Evolutionary conservation across 805 yeast genomes (phyloP).

Genomic region (Candida lessepsii): DNA sequence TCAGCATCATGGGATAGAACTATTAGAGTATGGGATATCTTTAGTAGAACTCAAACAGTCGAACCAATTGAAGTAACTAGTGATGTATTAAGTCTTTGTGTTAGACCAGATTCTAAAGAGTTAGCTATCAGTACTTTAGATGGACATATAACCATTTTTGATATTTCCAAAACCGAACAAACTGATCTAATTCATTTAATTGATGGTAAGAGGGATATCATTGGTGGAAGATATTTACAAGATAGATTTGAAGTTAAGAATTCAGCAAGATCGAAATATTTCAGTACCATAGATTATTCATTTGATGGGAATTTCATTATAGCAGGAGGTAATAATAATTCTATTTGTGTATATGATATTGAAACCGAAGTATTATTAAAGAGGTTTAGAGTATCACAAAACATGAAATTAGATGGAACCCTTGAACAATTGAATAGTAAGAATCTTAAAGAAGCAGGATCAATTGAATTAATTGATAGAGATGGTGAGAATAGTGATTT

Average conservation of each 20-base stretch:
- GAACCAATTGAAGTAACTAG: slow-evolving; percentile 86
- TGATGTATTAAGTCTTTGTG: slow-evolving; percentile 77
- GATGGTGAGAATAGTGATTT: slow-evolving; percentile 84
- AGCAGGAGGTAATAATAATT: slow-evolving; percentile 92
- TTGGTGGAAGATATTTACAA: slow-evolving; percentile 76
- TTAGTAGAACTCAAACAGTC: slow-evolving; percentile 79
- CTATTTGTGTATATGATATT: slow-evolving; percentile 87
- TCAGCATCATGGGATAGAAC: slow-evolving; percentile 97
- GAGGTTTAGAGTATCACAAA: slow-evolving; percentile 80
- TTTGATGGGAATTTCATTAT: slow-evolving; percentile 85
- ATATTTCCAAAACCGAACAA: slow-evolving; percentile 76
- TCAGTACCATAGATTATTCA: slow-evolving; percentile 78
- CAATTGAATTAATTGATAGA: slow-evolving; percentile 67
- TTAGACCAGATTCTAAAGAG: slow-evolving; percentile 92
- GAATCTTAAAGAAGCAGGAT: slow-evolving; percentile 83
- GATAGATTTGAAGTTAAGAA: slow-evolving; percentile 82
- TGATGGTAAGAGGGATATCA: slow-evolving; percentile 84
- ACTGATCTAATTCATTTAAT: slow-evolving; percentile 78
- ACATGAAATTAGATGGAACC: slow-evolving; percentile 92
- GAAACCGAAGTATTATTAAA: slow-evolving; percentile 82
- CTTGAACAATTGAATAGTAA: slow-evolving; percentile 72
- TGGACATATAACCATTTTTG: slow-evolving; percentile 84
- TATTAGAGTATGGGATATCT: slow-evolving; percentile 87
- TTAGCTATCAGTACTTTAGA: slow-evolving; percentile 85
- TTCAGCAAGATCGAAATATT: slow-evolving; percentile 79